A percentile compares a stretch with the other conserved stretches of the same genome.
These are phyloP conservation scores for Pythium grandisporangium DNA, from an alignment of 352 stramenopile genomes.

Conservation along the genomic window DNA sequence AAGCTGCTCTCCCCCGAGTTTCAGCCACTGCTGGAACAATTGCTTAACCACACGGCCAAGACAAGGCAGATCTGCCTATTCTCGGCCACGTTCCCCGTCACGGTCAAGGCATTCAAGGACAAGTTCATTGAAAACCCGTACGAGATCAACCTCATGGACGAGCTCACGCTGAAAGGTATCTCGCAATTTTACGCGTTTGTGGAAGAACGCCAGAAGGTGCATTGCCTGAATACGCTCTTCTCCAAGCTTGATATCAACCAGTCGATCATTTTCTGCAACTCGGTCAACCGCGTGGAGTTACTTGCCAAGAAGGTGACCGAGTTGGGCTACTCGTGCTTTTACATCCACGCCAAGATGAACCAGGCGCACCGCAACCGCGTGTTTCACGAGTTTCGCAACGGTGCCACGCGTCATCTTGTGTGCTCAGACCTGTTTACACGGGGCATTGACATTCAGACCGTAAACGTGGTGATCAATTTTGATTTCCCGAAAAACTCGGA, in stretches of 20 bases:
- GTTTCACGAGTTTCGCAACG: slow-evolving; percentile 99
- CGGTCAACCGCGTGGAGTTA: slow-evolving; percentile 98
- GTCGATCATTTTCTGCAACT: slow-evolving; percentile 99
- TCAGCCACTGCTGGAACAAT: slow-evolving; percentile 95
- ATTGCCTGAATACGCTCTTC: slow-evolving; percentile 99
- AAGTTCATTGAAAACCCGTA: slow-evolving; percentile 98
- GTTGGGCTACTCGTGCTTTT: slow-evolving; percentile 99
- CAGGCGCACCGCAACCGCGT: slow-evolving; percentile 98
- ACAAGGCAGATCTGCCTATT: slow-evolving; percentile 99
- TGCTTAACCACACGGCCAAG: slow-evolving; percentile 91
- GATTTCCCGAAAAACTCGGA: slow-evolving; percentile 99
- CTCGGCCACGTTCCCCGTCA: slow-evolving; percentile 99
- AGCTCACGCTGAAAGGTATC: slow-evolving; percentile 98
- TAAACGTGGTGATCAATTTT: slow-evolving; percentile 99
- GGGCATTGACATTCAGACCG: slow-evolving; percentile 99
- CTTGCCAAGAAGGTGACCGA: slow-evolving; percentile 99
- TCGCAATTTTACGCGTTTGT: slow-evolving; percentile 99
- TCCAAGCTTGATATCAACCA: slow-evolving; percentile 99
- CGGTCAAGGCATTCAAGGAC: slow-evolving; percentile 98
- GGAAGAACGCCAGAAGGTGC: slow-evolving; percentile 98
- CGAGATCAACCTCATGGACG: slow-evolving; percentile 99
- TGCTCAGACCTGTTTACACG: slow-evolving; percentile 98
- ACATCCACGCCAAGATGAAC: slow-evolving; percentile 99
- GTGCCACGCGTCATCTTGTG: slow-evolving; percentile 95
- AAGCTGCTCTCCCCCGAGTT: slow-evolving; percentile 99